Conservation (phyloP, 192 early-diverging fungal species). For the Coemansia brasiliensis region DNA sequence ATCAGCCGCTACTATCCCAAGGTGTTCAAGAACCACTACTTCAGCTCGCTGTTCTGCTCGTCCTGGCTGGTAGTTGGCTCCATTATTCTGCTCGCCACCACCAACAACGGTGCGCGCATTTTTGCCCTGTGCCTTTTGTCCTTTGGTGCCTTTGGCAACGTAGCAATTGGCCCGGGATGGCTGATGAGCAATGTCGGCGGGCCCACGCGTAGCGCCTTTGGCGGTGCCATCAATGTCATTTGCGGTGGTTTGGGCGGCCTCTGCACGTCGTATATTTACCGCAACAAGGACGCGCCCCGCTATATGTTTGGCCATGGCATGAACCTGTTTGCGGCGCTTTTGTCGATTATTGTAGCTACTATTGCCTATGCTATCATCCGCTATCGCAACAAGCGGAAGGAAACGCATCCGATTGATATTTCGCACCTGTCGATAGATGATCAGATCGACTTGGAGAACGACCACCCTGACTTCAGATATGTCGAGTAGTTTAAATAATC, state of each 20-base stretch:
- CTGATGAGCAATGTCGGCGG: conserved; percentile 51
- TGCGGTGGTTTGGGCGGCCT: conserved; percentile 41
- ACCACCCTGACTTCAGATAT: conserved; percentile 40
- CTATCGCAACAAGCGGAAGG: conserved; percentile 32
- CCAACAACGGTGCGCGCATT: conserved; percentile 42
- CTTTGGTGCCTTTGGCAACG: conserved; percentile 44
- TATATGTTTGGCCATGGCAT: conserved; percentile 50
- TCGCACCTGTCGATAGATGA: conserved; percentile 32
- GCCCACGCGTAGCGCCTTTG: conserved; percentile 31
- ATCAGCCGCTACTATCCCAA: conserved; percentile 36
- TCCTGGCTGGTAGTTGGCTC: conserved; percentile 32
- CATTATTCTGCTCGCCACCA: conserved; percentile 27
- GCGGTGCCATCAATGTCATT: conserved; percentile 45
- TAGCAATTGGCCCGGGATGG: conserved; percentile 47
- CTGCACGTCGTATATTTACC: conserved; percentile 47
- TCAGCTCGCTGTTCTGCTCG: conserved; percentile 36
- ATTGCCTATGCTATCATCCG: conserved; percentile 24
- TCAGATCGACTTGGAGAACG: conserved; percentile 34
- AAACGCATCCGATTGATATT: conserved; percentile 32
- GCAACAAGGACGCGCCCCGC: conserved; percentile 43
- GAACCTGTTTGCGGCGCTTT: conserved; percentile 46
- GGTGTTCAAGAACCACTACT: conserved; percentile 32
- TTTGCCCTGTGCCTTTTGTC: conserved; percentile 48
- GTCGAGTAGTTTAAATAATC: not conserved
- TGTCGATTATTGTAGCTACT: conserved; percentile 24